Conservation (phyloP, 495 filamentous ascomycete genomes). For the Daldinia grandis region DNA sequence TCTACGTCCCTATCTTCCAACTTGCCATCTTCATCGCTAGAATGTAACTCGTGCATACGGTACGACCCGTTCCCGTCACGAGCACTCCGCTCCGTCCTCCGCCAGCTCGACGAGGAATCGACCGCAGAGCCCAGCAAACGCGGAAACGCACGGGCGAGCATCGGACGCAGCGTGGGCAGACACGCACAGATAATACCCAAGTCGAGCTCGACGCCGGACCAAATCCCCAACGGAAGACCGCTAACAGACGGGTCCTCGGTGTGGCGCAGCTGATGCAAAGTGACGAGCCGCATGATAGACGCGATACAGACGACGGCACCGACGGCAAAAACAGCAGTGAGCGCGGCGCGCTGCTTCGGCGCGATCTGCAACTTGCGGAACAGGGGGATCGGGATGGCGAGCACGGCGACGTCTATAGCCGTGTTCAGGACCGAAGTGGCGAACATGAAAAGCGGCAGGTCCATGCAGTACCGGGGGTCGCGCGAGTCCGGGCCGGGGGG, state of each 20-base stretch:
- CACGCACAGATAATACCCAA: conserved; percentile 48
- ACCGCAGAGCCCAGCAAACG: conserved; percentile 7
- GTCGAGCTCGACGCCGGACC: conserved; percentile 47
- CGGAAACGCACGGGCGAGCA: conserved; percentile 38
- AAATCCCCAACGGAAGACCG: conserved; percentile 25
- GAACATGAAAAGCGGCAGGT: conserved; percentile 38
- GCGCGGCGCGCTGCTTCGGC: conserved; percentile 28
- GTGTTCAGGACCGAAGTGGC: conserved; percentile 46
- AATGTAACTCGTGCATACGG: background rate
- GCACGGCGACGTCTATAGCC: conserved; percentile 40
- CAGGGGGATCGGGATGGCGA: conserved; percentile 36
- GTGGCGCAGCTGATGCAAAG: conserved; percentile 12
- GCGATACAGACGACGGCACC: conserved; percentile 44
- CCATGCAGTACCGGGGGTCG: conserved; percentile 34
- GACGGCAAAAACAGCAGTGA: conserved; percentile 43
- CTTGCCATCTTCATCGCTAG: background rate
- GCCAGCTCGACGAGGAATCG: conserved; percentile 5
- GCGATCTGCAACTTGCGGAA: conserved; percentile 33
- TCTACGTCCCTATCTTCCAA: background rate
- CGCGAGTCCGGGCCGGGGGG: conserved; percentile 12
- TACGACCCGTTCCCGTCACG: background rate
- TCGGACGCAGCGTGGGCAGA: conserved; percentile 45
- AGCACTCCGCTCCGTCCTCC: background rate
- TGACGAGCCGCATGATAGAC: conserved; percentile 45
- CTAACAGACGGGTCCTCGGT: conserved; percentile 17